A percentile compares a stretch with the other conserved stretches of the same genome.
Evolutionary conservation across 1,284 basidiomycete species (phyloP).

Genomic region (Microbotryum violaceum): DNA sequence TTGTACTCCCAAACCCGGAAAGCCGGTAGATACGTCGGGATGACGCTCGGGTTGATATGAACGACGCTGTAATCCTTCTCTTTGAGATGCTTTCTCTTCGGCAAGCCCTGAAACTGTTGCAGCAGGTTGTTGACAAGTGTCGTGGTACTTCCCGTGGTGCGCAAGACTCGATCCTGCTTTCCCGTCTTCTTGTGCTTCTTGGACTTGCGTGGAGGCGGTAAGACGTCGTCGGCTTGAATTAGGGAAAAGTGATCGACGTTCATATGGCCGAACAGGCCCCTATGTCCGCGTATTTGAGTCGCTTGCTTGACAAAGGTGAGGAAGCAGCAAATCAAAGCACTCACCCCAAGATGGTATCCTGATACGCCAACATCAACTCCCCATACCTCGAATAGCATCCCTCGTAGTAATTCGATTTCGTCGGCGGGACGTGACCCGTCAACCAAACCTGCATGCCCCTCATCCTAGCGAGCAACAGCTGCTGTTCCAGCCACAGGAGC

Average conservation of each 20-base stretch:
- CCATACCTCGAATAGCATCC: conserved; percentile 56
- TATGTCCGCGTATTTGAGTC: neutral
- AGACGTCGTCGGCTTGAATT: conserved; percentile 42
- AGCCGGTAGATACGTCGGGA: conserved; percentile 81
- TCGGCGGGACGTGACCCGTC: conserved; percentile 67
- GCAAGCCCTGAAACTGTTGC: conserved; percentile 15
- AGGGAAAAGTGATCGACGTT: conserved; percentile 48
- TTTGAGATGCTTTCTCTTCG: conserved; percentile 40
- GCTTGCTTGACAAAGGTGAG: neutral
- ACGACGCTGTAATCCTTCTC: conserved; percentile 64
- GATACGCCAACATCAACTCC: conserved; percentile 71
- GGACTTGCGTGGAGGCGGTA: conserved; percentile 25
- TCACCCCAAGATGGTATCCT: conserved; percentile 75
- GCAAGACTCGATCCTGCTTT: conserved; percentile 18
- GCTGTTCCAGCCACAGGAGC: conserved; percentile 85
- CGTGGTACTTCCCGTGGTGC: neutral
- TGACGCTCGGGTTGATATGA: conserved; percentile 69
- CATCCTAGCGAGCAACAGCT: conserved; percentile 61
- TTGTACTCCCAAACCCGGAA: conserved; percentile 63
- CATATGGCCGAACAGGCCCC: conserved; percentile 68
- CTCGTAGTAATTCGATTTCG: conserved; percentile 56
- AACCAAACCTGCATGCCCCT: conserved; percentile 69
- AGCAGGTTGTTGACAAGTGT: conserved; percentile 18
- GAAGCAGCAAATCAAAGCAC: neutral
- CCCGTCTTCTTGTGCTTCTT: conserved; percentile 18